phyloP scores from a whole-genome alignment of 169 alveolate species.

The Plasmodium gonderi region DNA sequence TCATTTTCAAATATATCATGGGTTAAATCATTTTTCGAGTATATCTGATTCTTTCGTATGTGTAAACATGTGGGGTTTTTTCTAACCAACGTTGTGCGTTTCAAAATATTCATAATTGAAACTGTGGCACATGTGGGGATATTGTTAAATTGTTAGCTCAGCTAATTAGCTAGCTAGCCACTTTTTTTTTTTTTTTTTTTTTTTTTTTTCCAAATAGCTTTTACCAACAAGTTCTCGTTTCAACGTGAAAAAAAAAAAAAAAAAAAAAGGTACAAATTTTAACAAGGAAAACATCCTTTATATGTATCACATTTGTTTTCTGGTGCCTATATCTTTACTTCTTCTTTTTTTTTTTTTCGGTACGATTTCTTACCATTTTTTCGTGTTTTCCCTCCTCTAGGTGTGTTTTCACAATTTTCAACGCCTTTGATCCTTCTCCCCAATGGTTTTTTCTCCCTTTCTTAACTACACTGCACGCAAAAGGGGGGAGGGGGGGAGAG shows the following conservation, averaged over 20 bases:
- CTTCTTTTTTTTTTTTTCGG: not conserved
- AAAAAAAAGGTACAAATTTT: not conserved
- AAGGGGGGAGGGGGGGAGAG: no score
- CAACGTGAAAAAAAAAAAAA: not conserved
- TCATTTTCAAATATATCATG: conserved; percentile 57
- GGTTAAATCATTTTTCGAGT: not conserved
- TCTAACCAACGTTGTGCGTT: not conserved
- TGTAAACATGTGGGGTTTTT: not conserved
- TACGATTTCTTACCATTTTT: not conserved
- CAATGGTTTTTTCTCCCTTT: not conserved
- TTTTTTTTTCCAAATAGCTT: not conserved
- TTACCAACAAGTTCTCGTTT: not conserved
- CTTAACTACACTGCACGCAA: not conserved
- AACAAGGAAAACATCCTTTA: not conserved
- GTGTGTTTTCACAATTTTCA: no score
- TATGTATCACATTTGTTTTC: not conserved
- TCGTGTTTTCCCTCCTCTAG: no score
- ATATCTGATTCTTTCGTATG: conserved; percentile 2
- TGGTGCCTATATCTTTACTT: not conserved
- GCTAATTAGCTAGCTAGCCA: not conserved
- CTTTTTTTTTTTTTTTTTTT: conserved; percentile 4
- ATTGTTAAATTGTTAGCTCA: not conserved
- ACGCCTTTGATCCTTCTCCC: not conserved
- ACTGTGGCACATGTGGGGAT: not conserved
- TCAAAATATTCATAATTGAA: conserved; percentile 12